These are phyloP conservation scores for Chlorella sp. DNA, from an alignment of 139 green algal genomes.

Conservation along the genomic window DNA sequence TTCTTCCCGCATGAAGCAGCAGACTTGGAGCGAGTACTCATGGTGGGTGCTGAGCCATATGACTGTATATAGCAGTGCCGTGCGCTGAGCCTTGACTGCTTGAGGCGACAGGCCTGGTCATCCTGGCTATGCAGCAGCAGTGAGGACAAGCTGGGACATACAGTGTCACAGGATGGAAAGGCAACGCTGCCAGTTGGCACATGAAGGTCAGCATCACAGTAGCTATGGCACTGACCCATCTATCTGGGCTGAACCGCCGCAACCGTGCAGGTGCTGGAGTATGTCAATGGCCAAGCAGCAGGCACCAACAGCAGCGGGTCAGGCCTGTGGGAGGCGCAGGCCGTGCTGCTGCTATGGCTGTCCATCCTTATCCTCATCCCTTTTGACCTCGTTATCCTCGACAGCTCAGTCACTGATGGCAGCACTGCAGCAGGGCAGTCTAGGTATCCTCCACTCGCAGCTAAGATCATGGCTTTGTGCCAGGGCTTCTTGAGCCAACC, in stretches of 20 bases:
- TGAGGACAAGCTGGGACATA: no score
- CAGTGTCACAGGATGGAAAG: no score
- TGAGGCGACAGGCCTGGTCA: no score
- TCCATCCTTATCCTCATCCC: slow-evolving; percentile 86
- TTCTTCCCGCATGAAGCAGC: slow-evolving; percentile 85
- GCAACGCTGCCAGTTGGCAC: no score
- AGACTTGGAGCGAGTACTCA: slow-evolving; percentile 75
- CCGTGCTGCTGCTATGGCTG: slow-evolving; percentile 88
- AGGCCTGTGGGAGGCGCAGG: slow-evolving; percentile 81
- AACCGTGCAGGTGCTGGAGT: slow-evolving; percentile 48
- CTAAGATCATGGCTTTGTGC: slow-evolving; percentile 60
- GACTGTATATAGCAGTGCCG: no score
- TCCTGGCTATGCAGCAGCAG: no score
- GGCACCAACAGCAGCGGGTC: neutral
- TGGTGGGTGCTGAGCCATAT: no score
- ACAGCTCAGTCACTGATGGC: slow-evolving; percentile 25
- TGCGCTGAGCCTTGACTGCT: no score
- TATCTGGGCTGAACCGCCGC: no score
- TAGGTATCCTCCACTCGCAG: slow-evolving; percentile 41
- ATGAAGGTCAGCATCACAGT: no score
- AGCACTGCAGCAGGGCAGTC: neutral
- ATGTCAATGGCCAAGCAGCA: slow-evolving; percentile 2
- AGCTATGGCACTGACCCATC: no score
- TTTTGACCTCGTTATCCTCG: slow-evolving; percentile 86
- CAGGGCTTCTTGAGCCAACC: slow-evolving; percentile 52